Conservation (phyloP, 2,329 filamentous ascomycete genomes). For the Rhytidhysteron rufulum region DNA sequence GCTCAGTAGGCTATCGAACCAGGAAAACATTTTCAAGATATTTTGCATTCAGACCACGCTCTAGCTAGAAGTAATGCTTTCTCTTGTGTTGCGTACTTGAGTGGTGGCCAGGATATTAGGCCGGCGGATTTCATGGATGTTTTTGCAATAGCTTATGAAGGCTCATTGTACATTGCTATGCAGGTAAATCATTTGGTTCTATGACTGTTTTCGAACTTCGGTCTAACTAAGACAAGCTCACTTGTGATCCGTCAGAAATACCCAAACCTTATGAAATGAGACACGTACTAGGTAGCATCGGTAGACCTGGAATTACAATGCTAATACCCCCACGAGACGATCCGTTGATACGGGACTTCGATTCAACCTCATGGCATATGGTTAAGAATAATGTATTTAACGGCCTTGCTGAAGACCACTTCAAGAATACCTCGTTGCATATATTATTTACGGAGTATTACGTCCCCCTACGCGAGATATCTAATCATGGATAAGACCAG, state of each 20-base stretch:
- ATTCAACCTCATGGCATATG: neutral
- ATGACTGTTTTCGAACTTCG: too few species aligned
- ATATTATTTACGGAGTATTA: conserved; percentile 4
- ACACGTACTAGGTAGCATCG: neutral
- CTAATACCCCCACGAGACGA: neutral
- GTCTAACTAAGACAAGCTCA: conserved; percentile 1
- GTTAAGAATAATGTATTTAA: conserved; percentile 1
- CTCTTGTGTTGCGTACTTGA: neutral
- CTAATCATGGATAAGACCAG: neutral
- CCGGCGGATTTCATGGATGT: neutral
- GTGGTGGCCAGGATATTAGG: neutral
- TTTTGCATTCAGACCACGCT: too few species aligned
- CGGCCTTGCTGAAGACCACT: conserved; percentile 1
- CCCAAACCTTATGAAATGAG: neutral
- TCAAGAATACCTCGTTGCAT: conserved; percentile 3
- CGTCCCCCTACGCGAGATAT: neutral
- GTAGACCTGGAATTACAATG: neutral
- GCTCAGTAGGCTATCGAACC: too few species aligned
- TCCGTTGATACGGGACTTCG: neutral
- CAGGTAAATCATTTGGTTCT: too few species aligned
- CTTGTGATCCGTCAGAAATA: neutral
- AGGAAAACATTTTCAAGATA: too few species aligned
- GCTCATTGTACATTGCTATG: conserved; percentile 1
- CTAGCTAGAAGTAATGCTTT: too few species aligned
- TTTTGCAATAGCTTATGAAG: neutral